Percentiles rank a stretch among this genome's conserved stretches.
Conservation (phyloP, 1,284 basidiomycete genomes). For the Caloboletus firmus region DNA sequence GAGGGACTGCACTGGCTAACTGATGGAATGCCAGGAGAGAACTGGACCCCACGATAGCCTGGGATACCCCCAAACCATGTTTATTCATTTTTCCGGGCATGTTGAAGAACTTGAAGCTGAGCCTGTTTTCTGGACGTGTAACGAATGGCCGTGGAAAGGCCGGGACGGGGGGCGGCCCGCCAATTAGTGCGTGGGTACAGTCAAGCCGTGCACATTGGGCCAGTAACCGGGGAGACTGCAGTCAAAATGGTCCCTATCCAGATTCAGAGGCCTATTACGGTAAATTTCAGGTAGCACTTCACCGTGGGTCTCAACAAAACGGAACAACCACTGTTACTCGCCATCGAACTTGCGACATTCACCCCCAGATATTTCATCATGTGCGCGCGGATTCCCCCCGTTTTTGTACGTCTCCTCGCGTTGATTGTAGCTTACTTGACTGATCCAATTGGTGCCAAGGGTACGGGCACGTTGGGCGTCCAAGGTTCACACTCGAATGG, state of each 20-base stretch:
- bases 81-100: not conserved
- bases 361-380: conserved; percentile 1
- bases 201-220: not conserved
- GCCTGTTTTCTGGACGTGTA: too few relatives aligned
- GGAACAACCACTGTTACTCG: not conserved
- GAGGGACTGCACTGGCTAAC: not conserved
- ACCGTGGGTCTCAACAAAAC: not conserved
- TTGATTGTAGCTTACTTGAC: not conserved
- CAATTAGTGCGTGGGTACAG: not conserved
- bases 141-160: not conserved
- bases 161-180: not conserved
- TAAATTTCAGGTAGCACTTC: too few relatives aligned
- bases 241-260: not conserved
- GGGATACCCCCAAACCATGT: conserved; percentile 3
- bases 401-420: conserved; percentile 11
- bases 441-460: conserved; percentile 8
- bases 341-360: not conserved
- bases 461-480: conserved; percentile 17
- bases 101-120: not conserved
- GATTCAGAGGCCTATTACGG: not conserved
- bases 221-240: not conserved
- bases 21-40: not conserved
- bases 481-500: conserved; percentile 22
- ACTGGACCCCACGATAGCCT: conserved; percentile 6
- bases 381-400: conserved; percentile 9